Evolutionary conservation across 345 rosid genomes (phyloP).

Genomic region (Brassica nigra): DNA sequence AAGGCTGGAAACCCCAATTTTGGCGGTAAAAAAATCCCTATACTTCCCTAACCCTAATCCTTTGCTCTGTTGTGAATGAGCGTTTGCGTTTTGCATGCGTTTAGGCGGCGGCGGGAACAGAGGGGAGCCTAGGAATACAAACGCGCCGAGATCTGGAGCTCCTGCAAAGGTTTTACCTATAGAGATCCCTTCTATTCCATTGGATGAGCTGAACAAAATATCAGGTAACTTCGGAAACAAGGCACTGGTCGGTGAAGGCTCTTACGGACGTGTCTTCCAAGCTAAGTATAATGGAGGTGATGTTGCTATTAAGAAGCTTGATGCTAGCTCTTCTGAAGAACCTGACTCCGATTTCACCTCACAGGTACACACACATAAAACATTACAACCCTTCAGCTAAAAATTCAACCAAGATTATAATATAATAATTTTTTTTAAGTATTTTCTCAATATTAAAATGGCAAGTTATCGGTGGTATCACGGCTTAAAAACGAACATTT

Average conservation of each 20-base stretch:
- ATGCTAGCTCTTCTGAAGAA: constrained; percentile 70
- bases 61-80: neutral
- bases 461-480: constrained; percentile 82
- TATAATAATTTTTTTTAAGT: neutral
- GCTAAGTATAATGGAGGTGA: constrained; percentile 58
- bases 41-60: neutral
- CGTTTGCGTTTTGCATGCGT: constrained; percentile 5
- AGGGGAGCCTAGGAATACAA: constrained; percentile 71
- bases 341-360: constrained; percentile 82
- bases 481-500: constrained; percentile 86
- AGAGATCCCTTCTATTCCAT: constrained; percentile 63
- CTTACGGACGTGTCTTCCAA: constrained; percentile 86
- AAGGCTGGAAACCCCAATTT: constrained; percentile 55
- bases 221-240: constrained; percentile 74
- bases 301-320: constrained; percentile 91
- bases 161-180: constrained; percentile 79
- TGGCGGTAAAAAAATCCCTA: constrained; percentile 34
- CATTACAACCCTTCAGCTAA: neutral
- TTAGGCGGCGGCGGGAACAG: constrained; percentile 50
- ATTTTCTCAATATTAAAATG: neutral
- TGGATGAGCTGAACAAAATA: constrained; percentile 68
- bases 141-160: constrained; percentile 60
- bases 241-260: constrained; percentile 94
- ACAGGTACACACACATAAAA: constrained; percentile 52
- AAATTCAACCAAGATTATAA: neutral